phyloP scores from a whole-genome alignment of 331 rosid genomes.

The Rhamnella rubrinervis region DNA sequence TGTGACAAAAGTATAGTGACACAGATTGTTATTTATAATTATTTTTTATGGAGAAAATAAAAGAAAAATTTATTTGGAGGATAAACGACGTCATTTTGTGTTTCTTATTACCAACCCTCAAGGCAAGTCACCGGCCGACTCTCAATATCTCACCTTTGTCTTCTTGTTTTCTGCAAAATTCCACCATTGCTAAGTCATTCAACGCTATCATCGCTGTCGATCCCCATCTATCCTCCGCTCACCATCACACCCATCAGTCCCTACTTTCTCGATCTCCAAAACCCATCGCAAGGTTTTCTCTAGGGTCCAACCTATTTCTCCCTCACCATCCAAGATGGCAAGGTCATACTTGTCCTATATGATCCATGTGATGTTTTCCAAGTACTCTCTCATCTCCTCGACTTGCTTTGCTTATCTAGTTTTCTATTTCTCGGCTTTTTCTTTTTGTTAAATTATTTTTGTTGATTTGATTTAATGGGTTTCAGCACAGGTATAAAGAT shows the following conservation, averaged over 20 bases:
- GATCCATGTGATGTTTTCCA: conserved; percentile 52
- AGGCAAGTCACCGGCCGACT: too few species aligned
- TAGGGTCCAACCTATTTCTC: conserved; percentile 54
- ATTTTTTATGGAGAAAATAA: too few species aligned
- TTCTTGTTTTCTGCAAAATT: too few species aligned
- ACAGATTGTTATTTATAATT: too few species aligned
- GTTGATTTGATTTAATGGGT: neutral
- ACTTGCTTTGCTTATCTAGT: neutral
- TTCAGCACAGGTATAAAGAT: conserved; percentile 89
- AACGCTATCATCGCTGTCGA: too few species aligned
- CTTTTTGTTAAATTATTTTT: neutral
- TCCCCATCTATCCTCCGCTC: neutral
- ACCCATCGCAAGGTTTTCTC: conserved; percentile 45
- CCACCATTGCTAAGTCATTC: too few species aligned
- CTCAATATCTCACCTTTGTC: too few species aligned
- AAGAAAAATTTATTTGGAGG: too few species aligned
- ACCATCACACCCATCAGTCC: neutral
- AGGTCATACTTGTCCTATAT: conserved; percentile 53
- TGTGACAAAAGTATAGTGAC: too few species aligned
- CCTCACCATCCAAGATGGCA: conserved; percentile 50
- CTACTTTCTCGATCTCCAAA: neutral
- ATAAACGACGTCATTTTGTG: too few species aligned
- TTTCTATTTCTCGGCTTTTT: neutral
- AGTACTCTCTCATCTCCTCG: conserved; percentile 19
- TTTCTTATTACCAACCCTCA: too few species aligned